These are phyloP conservation scores for Arachis stenosperma DNA, from an alignment of 306 rosid genomes.

Conservation along the genomic window DNA sequence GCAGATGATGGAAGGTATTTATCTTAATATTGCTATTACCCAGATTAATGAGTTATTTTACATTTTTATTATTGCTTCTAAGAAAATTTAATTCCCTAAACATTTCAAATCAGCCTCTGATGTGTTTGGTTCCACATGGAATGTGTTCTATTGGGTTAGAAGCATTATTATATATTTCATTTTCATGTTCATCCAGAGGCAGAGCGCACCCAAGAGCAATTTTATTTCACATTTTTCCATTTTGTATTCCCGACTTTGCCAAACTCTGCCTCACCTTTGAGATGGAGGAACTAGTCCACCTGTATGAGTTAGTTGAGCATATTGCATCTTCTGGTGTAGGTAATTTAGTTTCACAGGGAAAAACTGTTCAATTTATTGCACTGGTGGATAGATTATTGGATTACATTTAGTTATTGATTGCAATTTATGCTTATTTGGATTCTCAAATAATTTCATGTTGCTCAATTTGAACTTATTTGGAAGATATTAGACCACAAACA, in stretches of 20 bases:
- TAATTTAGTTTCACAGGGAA: constrained; percentile 24
- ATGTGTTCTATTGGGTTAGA: constrained; percentile 25
- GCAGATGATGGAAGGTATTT: constrained; percentile 83
- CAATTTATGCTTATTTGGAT: constrained; percentile 28
- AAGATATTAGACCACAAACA: constrained; percentile 10
- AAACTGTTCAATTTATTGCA: constrained; percentile 1
- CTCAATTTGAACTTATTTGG: constrained; percentile 31
- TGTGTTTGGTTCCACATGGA: constrained; percentile 22
- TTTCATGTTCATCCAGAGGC: constrained; percentile 24
- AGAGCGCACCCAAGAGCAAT: constrained; percentile 12
- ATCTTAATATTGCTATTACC: constrained; percentile 25
- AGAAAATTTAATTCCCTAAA: constrained; percentile 19
- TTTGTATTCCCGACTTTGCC: constrained; percentile 25
- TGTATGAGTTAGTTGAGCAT: constrained; percentile 17
- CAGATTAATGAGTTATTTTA: not conserved
- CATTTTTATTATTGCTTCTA: constrained; percentile 31
- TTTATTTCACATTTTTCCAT: constrained; percentile 18
- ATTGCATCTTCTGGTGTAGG: constrained; percentile 15
- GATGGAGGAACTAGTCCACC: constrained; percentile 20
- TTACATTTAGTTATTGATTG: constrained; percentile 35
- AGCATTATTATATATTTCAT: constrained; percentile 19
- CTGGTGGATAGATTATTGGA: constrained; percentile 20
- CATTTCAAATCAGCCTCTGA: constrained; percentile 31
- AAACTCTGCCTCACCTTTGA: constrained; percentile 23
- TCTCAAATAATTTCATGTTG: constrained; percentile 23